Evolutionary conservation across 1,284 basidiomycete species (phyloP).

Genomic region (Neolentinus lepideus): DNA sequence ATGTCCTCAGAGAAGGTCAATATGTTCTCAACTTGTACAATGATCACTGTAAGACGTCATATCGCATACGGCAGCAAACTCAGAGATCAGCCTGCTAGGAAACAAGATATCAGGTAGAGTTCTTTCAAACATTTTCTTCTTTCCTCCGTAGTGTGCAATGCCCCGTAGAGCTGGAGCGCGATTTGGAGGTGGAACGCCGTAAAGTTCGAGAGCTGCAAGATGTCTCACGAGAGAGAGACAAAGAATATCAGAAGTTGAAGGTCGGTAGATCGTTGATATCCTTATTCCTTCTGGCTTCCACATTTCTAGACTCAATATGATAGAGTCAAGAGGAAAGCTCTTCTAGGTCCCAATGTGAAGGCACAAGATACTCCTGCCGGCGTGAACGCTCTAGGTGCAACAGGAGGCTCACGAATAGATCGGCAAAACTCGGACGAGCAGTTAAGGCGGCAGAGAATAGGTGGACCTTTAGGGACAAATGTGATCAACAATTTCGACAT

Average conservation of each 20-base stretch:
- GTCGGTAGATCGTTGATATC: conserved; percentile 24
- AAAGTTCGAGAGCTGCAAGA: conserved; percentile 71
- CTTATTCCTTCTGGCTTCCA: conserved; percentile 1
- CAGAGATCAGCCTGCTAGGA: conserved; percentile 64
- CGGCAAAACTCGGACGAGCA: conserved; percentile 11
- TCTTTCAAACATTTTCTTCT: conserved; percentile 5
- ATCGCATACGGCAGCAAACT: conserved; percentile 46
- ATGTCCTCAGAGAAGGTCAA: conserved; percentile 70
- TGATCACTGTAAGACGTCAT: not conserved
- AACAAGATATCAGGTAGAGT: conserved; percentile 53
- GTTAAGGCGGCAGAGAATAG: conserved; percentile 8
- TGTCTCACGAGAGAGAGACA: conserved; percentile 65
- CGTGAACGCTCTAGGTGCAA: conserved; percentile 4
- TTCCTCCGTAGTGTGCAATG: conserved; percentile 1
- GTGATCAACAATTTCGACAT: conserved; percentile 30
- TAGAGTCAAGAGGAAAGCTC: conserved; percentile 70
- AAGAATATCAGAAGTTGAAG: conserved; percentile 83
- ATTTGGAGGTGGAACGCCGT: conserved; percentile 70
- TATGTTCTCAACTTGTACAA: not conserved
- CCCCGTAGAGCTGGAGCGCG: conserved; percentile 59
- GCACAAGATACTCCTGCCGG: conserved; percentile 2
- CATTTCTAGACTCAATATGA: conserved; percentile 52
- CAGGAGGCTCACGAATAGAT: conserved; percentile 5
- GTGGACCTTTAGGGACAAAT: conserved; percentile 9
- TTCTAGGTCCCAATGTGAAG: conserved; percentile 36